phyloP scores from a whole-genome alignment of 2,329 filamentous ascomycete species.

The Chrysoporthe austroafricana region DNA sequence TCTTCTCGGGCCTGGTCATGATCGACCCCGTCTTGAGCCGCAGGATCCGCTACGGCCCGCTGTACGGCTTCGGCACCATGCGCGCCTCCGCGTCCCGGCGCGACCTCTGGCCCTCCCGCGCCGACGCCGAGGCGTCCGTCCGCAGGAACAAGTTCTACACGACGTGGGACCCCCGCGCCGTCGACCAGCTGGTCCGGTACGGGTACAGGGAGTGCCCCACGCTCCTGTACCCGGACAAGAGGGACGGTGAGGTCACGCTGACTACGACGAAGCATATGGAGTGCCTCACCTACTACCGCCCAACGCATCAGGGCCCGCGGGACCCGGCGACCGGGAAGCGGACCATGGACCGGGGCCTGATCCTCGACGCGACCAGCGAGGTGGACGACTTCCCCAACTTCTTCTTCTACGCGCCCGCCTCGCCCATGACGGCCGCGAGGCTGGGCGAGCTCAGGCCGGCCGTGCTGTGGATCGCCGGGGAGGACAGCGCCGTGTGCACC shows the following conservation, averaged over 20 bases:
- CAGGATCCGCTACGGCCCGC: slow-evolving; percentile 45
- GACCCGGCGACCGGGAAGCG: slow-evolving; percentile 41
- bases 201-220: slow-evolving; percentile 80
- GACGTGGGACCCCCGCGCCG: slow-evolving; percentile 78
- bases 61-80: slow-evolving; percentile 47
- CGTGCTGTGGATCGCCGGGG: slow-evolving; percentile 72
- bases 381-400: slow-evolving; percentile 40
- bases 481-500: slow-evolving; percentile 58
- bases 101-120: slow-evolving; percentile 80
- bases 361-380: slow-evolving; percentile 52
- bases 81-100: slow-evolving; percentile 71
- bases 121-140: slow-evolving; percentile 70
- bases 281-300: slow-evolving; percentile 76
- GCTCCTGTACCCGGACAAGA: slow-evolving; percentile 52
- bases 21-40: slow-evolving; percentile 81
- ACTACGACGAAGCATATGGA: slow-evolving; percentile 87
- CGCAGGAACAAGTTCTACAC: slow-evolving; percentile 74
- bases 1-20: slow-evolving; percentile 75
- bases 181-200: slow-evolving; percentile 72
- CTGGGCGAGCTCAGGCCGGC: slow-evolving; percentile 66
- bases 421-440: slow-evolving; percentile 56
- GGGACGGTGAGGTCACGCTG: slow-evolving; percentile 61
- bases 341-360: slow-evolving; percentile 44
- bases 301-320: slow-evolving; percentile 52
- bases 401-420: slow-evolving; percentile 72